Conservation (phyloP, 176 grass and related monocot species). For the Zoysia japonica region DNA sequence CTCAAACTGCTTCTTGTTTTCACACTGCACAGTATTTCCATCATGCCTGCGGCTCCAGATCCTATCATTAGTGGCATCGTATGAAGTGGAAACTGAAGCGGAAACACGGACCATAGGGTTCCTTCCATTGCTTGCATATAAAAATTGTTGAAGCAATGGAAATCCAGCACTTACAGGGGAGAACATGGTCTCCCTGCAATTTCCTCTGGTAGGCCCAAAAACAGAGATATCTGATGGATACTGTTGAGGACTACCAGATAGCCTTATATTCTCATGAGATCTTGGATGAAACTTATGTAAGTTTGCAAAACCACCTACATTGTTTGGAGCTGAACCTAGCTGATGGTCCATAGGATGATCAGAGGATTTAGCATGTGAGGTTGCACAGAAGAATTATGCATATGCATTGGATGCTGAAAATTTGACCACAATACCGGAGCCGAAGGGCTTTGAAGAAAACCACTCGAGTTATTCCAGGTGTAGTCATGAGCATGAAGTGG, state of each 20-base stretch:
- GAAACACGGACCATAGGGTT: conserved; percentile 49
- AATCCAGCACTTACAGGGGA: conserved; percentile 49
- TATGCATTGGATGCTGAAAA: conserved; percentile 51
- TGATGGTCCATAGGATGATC: conserved; percentile 59
- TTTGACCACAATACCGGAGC: conserved; percentile 58
- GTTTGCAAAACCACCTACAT: conserved; percentile 38
- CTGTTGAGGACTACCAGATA: conserved; percentile 52
- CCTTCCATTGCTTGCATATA: conserved; percentile 42
- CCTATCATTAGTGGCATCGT: conserved; percentile 64
- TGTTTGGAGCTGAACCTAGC: conserved; percentile 61
- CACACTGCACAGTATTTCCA: conserved; percentile 53
- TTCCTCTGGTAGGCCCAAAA: conserved; percentile 48
- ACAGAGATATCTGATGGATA: neutral
- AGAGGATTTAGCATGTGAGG: conserved; percentile 48
- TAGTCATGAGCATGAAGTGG: conserved; percentile 53
- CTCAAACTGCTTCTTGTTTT: conserved; percentile 87
- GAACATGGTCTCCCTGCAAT: conserved; percentile 55
- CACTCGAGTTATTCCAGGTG: conserved; percentile 56
- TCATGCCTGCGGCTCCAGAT: conserved; percentile 75
- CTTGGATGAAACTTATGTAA: conserved; percentile 50
- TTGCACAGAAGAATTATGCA: conserved; percentile 46
- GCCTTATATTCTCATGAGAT: conserved; percentile 35
- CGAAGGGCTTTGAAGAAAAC: conserved; percentile 49
- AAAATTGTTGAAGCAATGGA: conserved; percentile 53
- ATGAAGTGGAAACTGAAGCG: conserved; percentile 38